Conservation (phyloP, 2,329 filamentous ascomycete genomes). For the Hymenoscyphus albidus region DNA sequence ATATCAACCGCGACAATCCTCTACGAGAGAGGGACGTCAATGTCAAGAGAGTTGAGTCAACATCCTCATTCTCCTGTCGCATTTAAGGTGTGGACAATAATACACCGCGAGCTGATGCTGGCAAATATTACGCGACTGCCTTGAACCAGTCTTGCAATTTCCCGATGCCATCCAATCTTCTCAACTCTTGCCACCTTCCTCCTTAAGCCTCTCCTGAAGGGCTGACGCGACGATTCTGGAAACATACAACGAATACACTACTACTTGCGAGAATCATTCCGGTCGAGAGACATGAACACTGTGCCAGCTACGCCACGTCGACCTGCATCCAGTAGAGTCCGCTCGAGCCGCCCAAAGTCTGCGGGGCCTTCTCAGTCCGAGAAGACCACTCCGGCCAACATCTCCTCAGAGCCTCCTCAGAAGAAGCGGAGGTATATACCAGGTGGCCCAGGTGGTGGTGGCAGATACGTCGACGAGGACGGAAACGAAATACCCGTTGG, state of each 20-base stretch:
- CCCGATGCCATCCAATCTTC: conserved; percentile 24
- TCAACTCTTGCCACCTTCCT: conserved; percentile 20
- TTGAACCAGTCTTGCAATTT: conserved; percentile 4
- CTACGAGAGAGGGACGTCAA: conserved; percentile 3
- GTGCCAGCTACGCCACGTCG: conserved; percentile 27
- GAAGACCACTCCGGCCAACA: conserved; percentile 25
- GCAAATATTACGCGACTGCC: conserved; percentile 17
- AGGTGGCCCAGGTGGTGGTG: conserved; percentile 80
- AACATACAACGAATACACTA: conserved; percentile 10
- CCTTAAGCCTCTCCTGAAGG: conserved; percentile 12
- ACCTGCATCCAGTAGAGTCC: conserved; percentile 27
- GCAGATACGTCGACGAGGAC: conserved; percentile 75
- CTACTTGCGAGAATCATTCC: background rate
- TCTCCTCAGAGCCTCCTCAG: conserved; percentile 43
- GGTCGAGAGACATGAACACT: conserved; percentile 22
- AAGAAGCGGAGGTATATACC: conserved; percentile 77
- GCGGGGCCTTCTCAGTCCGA: conserved; percentile 23
- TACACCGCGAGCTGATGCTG: conserved; percentile 3
- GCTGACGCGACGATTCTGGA: conserved; percentile 21
- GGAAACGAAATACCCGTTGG: conserved; percentile 55
- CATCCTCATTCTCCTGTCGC: background rate
- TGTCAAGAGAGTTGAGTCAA: background rate
- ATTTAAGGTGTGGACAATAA: background rate
- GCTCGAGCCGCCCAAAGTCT: conserved; percentile 29
- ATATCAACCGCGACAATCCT: background rate